Evolutionary conservation across 2,329 filamentous ascomycete species (phyloP), one percentile per base, ranked within the genome.

Genomic region (Xylaria digitata): DNA sequence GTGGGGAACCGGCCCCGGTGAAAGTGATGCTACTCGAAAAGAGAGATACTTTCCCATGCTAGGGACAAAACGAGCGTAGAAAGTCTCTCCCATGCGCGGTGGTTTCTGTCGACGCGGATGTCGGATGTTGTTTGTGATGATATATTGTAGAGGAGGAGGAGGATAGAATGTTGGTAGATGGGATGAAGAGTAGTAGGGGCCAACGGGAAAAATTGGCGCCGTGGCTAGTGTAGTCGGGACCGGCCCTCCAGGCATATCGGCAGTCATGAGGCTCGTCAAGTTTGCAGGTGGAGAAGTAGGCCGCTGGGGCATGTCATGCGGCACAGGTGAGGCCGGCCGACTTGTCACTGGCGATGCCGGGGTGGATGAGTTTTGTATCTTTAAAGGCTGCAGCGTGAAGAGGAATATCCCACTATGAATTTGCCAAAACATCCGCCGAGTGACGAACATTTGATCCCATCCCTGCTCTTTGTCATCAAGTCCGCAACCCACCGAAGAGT

Each of bases 81-180:
- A 95, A 0, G 92, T 89, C 74, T 97, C 93, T 15, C 94, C 94
- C 84, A 97, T 94, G 2, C 92, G 89, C 1, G 94, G 93, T 0
- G 95, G 94, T 77, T 96, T 97, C 1, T 93, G 91, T 0, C 96
- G 89, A 48, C 96, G 83, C 0, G 96, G 96, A 76, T 99, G 96
- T 0, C 94, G 90, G 52, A 94, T 83, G 66, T 90, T 87, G 76
- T 93, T 89, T 1, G 92, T 94, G 68, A 91, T 89, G 3, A 87
- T 90, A 77, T 95, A 97, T 72, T 95, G 92, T 8, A 93, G 81
- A 0, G 96, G 93, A 1, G 91, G 84, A 0, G 94, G 94, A 1
- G 94, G 94, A 72, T 93, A 97, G 80, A 94, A 97, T 0, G 94
- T 97, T 1, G 95, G 94, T 2, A 97, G 83, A 78, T 97, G 92